Evolutionary conservation across 495 filamentous ascomycete species (phyloP).

Genomic region (Talaromyces stipitatus): DNA sequence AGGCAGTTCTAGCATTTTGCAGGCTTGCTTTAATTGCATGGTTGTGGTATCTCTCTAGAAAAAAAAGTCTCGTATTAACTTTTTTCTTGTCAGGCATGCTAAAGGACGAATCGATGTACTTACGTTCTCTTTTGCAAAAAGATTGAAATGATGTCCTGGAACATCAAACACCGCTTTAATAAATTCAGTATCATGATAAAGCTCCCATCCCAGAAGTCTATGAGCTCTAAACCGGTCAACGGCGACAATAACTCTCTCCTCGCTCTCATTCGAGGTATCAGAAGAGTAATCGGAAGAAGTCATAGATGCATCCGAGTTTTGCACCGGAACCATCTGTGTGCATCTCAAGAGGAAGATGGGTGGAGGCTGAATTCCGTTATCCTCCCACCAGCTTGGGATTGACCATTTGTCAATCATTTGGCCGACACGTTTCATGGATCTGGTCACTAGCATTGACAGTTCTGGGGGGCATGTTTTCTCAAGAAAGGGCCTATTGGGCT

Average conservation of each 20-base stretch:
- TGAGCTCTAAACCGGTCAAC: not conserved
- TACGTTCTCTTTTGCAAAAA: not conserved
- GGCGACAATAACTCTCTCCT: not conserved
- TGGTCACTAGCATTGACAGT: not conserved
- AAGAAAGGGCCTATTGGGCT: not conserved
- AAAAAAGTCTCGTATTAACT: not conserved
- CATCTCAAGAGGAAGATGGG: not conserved
- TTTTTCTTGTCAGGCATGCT: not conserved
- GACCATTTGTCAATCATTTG: not conserved
- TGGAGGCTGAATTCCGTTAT: not conserved
- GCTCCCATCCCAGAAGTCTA: not conserved
- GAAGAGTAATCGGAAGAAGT: not conserved
- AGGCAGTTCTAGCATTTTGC: not conserved
- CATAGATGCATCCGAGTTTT: not conserved
- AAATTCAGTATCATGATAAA: not conserved
- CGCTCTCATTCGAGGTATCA: not conserved
- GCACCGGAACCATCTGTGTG: not conserved
- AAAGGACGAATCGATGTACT: not conserved
- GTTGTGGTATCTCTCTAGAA: not conserved
- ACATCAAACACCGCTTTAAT: not conserved
- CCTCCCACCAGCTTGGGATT: not conserved
- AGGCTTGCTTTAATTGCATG: not conserved
- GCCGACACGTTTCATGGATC: not conserved
- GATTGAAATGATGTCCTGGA: slow-evolving; percentile 1
- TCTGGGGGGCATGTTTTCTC: not conserved